Conservation (phyloP, 441 rosid genomes). For the Arabidopsis hybrid region DNA sequence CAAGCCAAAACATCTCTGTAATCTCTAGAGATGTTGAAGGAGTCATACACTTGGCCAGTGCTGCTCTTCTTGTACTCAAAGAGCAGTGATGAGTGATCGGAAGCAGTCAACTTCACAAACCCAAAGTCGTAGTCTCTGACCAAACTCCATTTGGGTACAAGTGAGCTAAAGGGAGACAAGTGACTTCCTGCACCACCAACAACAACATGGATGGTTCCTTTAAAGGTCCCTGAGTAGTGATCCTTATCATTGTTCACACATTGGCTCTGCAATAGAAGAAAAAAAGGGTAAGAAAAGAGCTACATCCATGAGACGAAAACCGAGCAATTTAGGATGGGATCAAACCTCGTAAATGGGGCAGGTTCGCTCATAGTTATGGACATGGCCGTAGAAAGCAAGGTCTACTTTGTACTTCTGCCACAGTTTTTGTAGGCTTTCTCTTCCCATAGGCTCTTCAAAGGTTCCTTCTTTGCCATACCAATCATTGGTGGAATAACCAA, state of each 20-base stretch:
- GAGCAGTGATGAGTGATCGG: slow-evolving; percentile 72
- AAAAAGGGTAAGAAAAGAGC: neutral
- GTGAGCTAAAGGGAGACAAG: slow-evolving; percentile 60
- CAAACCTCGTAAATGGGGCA: slow-evolving; percentile 90
- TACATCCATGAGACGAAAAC: neutral
- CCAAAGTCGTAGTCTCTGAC: slow-evolving; percentile 80
- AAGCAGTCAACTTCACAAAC: slow-evolving; percentile 83
- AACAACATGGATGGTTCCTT: slow-evolving; percentile 88
- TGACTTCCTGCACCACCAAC: slow-evolving; percentile 90
- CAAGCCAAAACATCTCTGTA: slow-evolving; percentile 86
- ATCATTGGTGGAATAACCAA: slow-evolving; percentile 76
- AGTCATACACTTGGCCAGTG: slow-evolving; percentile 73
- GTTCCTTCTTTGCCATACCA: slow-evolving; percentile 75
- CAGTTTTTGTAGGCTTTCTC: slow-evolving; percentile 85
- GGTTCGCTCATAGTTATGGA: slow-evolving; percentile 90
- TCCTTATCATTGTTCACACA: slow-evolving; percentile 63
- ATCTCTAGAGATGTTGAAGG: slow-evolving; percentile 83
- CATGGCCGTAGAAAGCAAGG: slow-evolving; percentile 92
- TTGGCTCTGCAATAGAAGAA: slow-evolving; percentile 56
- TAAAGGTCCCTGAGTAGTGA: slow-evolving; percentile 70
- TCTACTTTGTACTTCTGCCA: slow-evolving; percentile 98
- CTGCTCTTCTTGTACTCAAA: slow-evolving; percentile 92
- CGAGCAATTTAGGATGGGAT: neutral
- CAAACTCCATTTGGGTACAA: slow-evolving; percentile 74
- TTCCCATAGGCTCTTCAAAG: slow-evolving; percentile 95